Evolutionary conservation across 2,329 filamentous ascomycete species (phyloP).

Genomic region (Neoscytalidium dimidiatum): DNA sequence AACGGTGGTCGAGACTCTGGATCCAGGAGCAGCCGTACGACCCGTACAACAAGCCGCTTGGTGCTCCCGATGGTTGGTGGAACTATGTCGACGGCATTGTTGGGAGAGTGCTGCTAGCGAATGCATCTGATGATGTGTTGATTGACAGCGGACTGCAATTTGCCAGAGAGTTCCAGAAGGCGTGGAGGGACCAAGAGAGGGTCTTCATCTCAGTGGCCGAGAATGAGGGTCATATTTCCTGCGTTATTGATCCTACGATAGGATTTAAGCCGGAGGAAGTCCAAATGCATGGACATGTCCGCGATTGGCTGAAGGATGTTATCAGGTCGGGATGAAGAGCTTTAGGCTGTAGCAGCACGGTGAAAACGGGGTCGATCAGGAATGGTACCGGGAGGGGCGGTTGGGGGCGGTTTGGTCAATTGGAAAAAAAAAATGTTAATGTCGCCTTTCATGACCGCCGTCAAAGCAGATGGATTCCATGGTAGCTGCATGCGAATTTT

Average conservation of each 20-base stretch:
- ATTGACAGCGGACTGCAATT: background rate
- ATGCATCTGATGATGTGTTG: background rate
- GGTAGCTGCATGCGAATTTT: too few relatives aligned
- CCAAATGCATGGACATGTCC: background rate
- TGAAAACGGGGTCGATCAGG: background rate
- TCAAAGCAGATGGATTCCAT: too few relatives aligned
- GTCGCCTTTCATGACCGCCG: too few relatives aligned
- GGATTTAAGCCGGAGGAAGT: background rate
- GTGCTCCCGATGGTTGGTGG: constrained; percentile 7
- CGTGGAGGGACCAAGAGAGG: background rate
- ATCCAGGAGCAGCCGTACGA: background rate
- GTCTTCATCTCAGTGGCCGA: background rate
- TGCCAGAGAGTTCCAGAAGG: background rate
- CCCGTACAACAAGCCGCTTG: background rate
- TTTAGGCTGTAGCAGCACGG: background rate
- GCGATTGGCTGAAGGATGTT: constrained; percentile 1
- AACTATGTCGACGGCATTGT: background rate
- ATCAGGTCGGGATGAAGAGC: background rate
- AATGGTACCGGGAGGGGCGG: too few relatives aligned
- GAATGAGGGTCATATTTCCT: background rate
- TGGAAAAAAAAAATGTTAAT: too few relatives aligned
- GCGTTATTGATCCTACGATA: background rate
- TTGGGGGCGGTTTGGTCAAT: too few relatives aligned
- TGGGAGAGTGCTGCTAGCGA: background rate
- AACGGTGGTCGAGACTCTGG: background rate